Conservation (phyloP, 1,284 basidiomycete species). For the Cutaneotrichosporon cyanovorans region DNA sequence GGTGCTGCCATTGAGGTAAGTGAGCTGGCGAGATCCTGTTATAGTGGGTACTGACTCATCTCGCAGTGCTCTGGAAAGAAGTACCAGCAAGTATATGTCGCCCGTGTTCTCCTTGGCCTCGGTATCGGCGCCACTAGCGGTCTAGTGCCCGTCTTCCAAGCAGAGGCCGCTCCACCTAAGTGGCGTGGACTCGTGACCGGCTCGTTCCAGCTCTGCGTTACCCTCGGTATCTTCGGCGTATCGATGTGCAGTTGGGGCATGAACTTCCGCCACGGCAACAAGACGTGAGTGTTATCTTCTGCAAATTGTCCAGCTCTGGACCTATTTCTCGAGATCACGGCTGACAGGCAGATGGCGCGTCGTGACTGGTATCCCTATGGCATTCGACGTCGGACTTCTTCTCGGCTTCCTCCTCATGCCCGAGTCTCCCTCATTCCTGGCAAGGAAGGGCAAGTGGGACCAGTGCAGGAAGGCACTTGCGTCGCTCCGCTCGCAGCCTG, state of each 20-base stretch:
- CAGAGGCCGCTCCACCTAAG: constrained; percentile 37
- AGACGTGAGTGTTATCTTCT: too few species aligned
- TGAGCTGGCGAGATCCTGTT: too few species aligned
- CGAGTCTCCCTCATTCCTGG: constrained; percentile 47
- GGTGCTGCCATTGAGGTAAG: constrained; percentile 45
- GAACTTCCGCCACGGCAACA: constrained; percentile 29
- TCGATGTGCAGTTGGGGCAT: constrained; percentile 47
- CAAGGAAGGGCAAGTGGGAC: constrained; percentile 42
- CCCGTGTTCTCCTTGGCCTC: constrained; percentile 43
- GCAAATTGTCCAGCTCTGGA: too few species aligned
- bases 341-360: too few species aligned
- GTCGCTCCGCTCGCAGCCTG: constrained; percentile 41
- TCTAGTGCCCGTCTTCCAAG: constrained; percentile 48
- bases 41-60: neutral
- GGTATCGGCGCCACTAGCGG: constrained; percentile 45
- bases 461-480: constrained; percentile 43
- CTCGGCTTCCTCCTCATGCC: constrained; percentile 45
- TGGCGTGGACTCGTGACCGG: constrained; percentile 38
- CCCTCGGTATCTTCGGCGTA: constrained; percentile 46
- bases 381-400: constrained; percentile 38
- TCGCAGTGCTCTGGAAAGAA: constrained; percentile 24
- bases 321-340: too few species aligned
- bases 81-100: constrained; percentile 43
- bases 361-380: constrained; percentile 30
- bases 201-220: constrained; percentile 48